Evolutionary conservation across 2,329 filamentous ascomycete genomes (phyloP), one percentile per base, ranked within the genome.

Genomic region (Aspergillus texensis): DNA sequence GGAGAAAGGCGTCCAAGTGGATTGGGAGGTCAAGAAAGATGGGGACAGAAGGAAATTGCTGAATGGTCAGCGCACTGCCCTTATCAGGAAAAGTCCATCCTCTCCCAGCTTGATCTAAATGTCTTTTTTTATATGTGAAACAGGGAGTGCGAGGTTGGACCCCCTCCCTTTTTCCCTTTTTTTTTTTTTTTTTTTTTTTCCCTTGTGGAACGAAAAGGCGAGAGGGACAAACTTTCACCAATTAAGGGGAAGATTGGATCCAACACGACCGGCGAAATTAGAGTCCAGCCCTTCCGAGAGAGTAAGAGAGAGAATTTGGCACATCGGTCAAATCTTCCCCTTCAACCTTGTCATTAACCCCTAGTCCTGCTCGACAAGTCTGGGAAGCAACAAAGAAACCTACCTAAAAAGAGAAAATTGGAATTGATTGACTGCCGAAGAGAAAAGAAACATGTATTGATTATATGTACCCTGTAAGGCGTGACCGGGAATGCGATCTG

Each of bases 61-160:
- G 69, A 72, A 68, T 71, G 67, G 68, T 63, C 70, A 68, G 69
- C 67, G 65, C 71, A 71, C 68, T 72, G 70, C 66, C 66, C 65
- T 65, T 69, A 70, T 69, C 64, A 67, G 69, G 63, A 66, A 68
- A 71, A 67, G 69, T 59, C 65, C 67, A 71, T 70, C 43, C 57
- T 60, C 62, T 32, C 36, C 12, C 57, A 26, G 19, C 57, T 43
- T 39, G n/a, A 28, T 26, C 21, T 16, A 54, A 32, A 16, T 54
- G 10, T 34, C 32, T 12, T 11, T 24, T 24, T 54, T 14, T 53
- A 53, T 34, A 52, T 12, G 3, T 54, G 52, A 55, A 55, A 55
- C 52, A 21, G 14, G 16, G 53, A 57, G 45, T n/a, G 30, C 19
- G 21, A 53, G 36, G 5, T 26, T 48, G 50, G n/a, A 11, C n/a